Conservation (phyloP, 2,329 filamentous ascomycete genomes). For the Sporothrix mexicana region DNA sequence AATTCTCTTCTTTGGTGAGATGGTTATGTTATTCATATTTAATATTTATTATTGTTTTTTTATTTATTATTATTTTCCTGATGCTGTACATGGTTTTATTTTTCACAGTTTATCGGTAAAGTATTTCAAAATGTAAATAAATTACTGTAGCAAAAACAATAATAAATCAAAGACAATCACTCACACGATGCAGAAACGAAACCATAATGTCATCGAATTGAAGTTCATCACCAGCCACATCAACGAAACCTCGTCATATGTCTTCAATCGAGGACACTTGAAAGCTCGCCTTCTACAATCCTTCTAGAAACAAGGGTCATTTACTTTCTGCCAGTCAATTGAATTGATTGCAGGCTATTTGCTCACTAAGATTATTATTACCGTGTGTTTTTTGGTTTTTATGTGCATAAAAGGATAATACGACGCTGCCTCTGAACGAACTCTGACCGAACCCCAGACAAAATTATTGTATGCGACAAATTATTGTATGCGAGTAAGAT, state of each 20-base stretch:
- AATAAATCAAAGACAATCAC: background rate
- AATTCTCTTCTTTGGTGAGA: too few relatives aligned
- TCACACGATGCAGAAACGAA: too few relatives aligned
- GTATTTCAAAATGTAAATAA: too few relatives aligned
- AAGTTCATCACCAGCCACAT: background rate
- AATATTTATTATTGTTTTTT: background rate
- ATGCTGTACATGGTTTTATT: background rate
- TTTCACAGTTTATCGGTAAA: too few relatives aligned
- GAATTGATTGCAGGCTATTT: background rate
- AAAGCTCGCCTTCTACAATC: background rate
- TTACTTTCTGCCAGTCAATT: background rate
- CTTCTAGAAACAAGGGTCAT: background rate
- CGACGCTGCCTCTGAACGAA: background rate
- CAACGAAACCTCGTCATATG: background rate
- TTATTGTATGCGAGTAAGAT: background rate
- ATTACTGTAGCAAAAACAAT: background rate
- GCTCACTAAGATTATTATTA: background rate
- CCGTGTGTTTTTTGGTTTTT: background rate
- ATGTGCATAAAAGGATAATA: background rate
- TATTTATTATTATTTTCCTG: background rate
- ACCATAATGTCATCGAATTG: too few relatives aligned
- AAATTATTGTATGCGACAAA: background rate
- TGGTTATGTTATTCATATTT: too few relatives aligned
- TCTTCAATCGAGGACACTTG: background rate
- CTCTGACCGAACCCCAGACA: too few relatives aligned